Conservation (phyloP, 805 yeast genomes). For the Sugiyamaella boreocaroliniensis region DNA sequence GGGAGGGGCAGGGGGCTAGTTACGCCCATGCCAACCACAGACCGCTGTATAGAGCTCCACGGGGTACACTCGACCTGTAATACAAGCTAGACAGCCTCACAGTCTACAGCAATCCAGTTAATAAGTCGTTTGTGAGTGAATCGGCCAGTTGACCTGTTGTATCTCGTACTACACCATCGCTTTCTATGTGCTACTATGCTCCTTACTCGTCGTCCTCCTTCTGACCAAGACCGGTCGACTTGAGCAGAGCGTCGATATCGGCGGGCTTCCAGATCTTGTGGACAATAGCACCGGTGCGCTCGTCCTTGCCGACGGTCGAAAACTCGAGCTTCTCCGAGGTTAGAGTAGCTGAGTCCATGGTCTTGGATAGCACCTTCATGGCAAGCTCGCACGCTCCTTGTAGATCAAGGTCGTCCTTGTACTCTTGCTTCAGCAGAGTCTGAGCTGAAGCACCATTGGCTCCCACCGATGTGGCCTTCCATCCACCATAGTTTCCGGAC, state of each 20-base stretch:
- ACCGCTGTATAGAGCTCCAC: no score
- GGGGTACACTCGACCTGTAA: no score
- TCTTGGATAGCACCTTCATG: conserved; percentile 83
- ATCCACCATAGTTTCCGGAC: conserved; percentile 94
- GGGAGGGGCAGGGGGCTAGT: no score
- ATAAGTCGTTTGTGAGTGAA: no score
- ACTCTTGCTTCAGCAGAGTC: conserved; percentile 90
- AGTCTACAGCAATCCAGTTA: no score
- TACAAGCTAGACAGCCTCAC: no score
- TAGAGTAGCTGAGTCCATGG: conserved; percentile 82
- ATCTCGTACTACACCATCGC: no score
- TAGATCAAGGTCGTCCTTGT: conserved; percentile 65
- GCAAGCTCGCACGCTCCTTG: conserved; percentile 80
- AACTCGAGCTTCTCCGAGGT: conserved; percentile 88
- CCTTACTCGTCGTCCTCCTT: conserved; percentile 43
- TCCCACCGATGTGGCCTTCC: conserved; percentile 97
- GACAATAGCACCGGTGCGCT: conserved; percentile 44
- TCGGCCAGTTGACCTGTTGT: no score
- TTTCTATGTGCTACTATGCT: no score
- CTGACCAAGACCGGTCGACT: conserved; percentile 62
- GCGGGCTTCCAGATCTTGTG: conserved; percentile 74
- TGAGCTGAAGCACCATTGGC: conserved; percentile 96
- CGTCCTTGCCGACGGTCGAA: conserved; percentile 59
- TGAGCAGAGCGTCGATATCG: conserved; percentile 69
- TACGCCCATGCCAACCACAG: no score